Percentiles rank a stretch among this genome's conserved stretches.
phyloP scores from a whole-genome alignment of 176 grass and related monocot species.

The Panicum miliaceum region DNA sequence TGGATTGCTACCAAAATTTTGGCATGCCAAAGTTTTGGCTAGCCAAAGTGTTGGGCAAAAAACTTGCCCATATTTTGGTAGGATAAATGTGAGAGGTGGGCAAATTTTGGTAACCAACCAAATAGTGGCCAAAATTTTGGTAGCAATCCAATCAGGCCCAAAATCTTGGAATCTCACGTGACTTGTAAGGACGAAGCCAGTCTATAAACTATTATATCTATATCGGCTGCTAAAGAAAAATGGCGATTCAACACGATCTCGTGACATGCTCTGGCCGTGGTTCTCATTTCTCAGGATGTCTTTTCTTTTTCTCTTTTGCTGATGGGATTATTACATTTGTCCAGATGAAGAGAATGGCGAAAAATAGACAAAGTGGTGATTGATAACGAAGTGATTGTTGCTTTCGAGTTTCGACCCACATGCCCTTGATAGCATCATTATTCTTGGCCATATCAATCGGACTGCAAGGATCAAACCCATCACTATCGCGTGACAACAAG shows the following conservation, averaged over 20 bases:
- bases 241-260: no score
- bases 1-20: no score
- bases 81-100: no score
- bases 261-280: neutral
- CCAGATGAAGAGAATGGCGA: neutral
- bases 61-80: no score
- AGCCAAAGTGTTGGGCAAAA: no score
- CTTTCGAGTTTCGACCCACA: neutral
- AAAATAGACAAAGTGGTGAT: neutral
- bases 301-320: neutral
- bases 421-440: neutral
- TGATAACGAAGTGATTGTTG: neutral
- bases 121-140: no score
- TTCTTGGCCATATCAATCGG: neutral
- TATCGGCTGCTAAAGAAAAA: no score
- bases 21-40: no score
- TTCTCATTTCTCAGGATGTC: neutral
- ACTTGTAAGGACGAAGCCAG: neutral
- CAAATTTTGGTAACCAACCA: no score
- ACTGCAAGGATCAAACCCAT: neutral
- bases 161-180: no score
- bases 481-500: neutral
- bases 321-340: neutral
- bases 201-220: neutral
- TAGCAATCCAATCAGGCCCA: no score